Percentiles rank a stretch among this genome's conserved stretches.
Evolutionary conservation across 805 yeast species (phyloP).

Genomic region (Candida oleophila): DNA sequence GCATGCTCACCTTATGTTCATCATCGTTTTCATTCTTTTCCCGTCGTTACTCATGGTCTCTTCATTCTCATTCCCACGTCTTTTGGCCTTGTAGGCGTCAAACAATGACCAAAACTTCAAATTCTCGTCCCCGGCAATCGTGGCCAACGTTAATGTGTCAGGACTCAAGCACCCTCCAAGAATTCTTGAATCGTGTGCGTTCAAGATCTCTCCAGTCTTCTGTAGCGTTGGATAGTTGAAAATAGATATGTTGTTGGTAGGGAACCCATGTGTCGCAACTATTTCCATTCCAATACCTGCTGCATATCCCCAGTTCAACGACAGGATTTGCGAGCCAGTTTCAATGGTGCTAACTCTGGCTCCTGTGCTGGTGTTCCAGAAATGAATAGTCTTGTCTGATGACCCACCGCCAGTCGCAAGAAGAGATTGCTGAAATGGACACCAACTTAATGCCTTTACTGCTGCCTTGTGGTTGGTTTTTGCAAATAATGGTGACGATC

Average conservation of each 20-base stretch:
- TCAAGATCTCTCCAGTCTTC: constrained; percentile 80
- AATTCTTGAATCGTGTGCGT: constrained; percentile 89
- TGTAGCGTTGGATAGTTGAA: constrained; percentile 85
- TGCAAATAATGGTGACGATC: constrained; percentile 57
- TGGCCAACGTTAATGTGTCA: constrained; percentile 85
- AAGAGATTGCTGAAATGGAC: constrained; percentile 78
- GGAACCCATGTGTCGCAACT: constrained; percentile 92
- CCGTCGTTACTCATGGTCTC: constrained; percentile 11
- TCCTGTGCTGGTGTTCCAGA: constrained; percentile 95
- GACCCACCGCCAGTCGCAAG: constrained; percentile 98
- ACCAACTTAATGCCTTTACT: constrained; percentile 93
- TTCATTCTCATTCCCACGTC: constrained; percentile 16
- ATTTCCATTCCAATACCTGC: constrained; percentile 75
- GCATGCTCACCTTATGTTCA: constrained; percentile 7
- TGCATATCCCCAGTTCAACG: constrained; percentile 86
- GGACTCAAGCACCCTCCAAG: constrained; percentile 83
- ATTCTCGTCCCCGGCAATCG: constrained; percentile 95
- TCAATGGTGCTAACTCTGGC: constrained; percentile 81
- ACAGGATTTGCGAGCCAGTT: constrained; percentile 92
- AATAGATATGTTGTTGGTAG: constrained; percentile 77
- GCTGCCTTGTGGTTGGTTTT: constrained; percentile 89
- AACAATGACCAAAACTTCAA: constrained; percentile 92
- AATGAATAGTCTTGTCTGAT: constrained; percentile 81
- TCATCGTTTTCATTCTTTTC: constrained; percentile 11
- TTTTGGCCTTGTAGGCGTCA: constrained; percentile 44